Evolutionary conservation across 352 stramenopile genomes (phyloP), one percentile per base, ranked within the genome.

Genomic region (Pythium biforme): DNA sequence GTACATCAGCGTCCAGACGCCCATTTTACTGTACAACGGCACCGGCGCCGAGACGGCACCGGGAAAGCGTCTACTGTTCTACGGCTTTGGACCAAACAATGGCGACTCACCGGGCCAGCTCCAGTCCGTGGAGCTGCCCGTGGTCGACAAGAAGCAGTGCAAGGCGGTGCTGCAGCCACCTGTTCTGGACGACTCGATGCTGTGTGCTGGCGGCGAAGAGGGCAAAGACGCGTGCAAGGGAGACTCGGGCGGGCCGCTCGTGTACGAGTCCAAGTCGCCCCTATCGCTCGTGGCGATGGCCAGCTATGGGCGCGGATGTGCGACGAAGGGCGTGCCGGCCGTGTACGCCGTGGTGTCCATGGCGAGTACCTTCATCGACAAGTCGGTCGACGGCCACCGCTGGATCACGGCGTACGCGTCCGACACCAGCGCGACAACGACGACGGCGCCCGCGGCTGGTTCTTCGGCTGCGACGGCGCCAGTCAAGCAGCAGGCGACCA

Each of bases 261-360:
- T 80, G 2, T 61, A 60, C 12, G 34, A 64, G 19, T 46, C 27
- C 1, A 64, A 37, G 22, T 49, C 19, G 6, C 29, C 23, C 19
- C 31, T 53, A 7, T 50, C 54, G 8, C 53, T 79, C 0, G 74
- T 79, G 9, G 74, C 56, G 14, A 62, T 71, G 20, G 62, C 69
- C 3, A 82, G 74, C 54, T 82, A 55, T 37, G 74, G 74, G 7
- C 60, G 68, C 40, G 72, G 72, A 4, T 82, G 74, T 20, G 74
- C 68, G 6, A 29, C 70, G 12, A 52, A 64, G 15, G 72, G 57
- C 3, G 53, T 77, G 3, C 72, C 74, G 8, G 74, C 66, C 10
- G 66, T 82, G 25, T 82, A 82, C 55, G 57, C 71, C 3, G 52
- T 69, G 10, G 62, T 77, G 19, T 58, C 59, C 0, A 34, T 45